Evolutionary conservation across 2,329 filamentous ascomycete species (phyloP).

Genomic region (Paramyrothecium sp.): DNA sequence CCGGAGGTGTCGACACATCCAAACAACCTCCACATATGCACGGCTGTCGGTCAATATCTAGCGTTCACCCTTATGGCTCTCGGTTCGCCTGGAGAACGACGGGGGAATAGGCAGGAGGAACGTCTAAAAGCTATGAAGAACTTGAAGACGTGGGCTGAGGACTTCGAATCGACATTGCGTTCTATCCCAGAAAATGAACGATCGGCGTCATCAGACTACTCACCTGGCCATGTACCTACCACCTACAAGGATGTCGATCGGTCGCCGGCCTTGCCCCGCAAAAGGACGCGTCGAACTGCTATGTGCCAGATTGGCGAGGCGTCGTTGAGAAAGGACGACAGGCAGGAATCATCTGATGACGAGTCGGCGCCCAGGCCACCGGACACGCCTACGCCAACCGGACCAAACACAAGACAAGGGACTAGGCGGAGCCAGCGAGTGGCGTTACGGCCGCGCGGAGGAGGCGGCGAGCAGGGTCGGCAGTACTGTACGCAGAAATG

Average conservation of each 20-base stretch:
- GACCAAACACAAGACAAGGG: slow-evolving; percentile 15
- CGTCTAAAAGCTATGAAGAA: too few relatives aligned
- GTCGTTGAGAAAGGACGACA: background rate
- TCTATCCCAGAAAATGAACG: too few relatives aligned
- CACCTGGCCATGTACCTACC: too few relatives aligned
- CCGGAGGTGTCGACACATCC: too few relatives aligned
- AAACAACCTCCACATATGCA: too few relatives aligned
- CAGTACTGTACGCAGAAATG: slow-evolving; percentile 11
- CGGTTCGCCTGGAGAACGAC: too few relatives aligned
- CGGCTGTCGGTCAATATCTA: too few relatives aligned
- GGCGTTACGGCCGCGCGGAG: background rate
- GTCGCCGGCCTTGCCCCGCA: slow-evolving; percentile 17
- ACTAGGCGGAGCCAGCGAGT: slow-evolving; percentile 10
- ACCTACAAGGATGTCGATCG: slow-evolving; percentile 10
- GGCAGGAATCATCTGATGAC: background rate
- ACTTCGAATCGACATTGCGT: too few relatives aligned
- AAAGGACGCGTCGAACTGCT: slow-evolving; percentile 25
- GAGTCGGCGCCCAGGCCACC: slow-evolving; percentile 2
- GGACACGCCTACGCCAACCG: slow-evolving; percentile 2
- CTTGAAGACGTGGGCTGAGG: too few relatives aligned
- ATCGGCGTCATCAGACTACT: too few relatives aligned
- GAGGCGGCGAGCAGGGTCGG: background rate
- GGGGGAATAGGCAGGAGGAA: too few relatives aligned
- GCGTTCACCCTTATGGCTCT: too few relatives aligned
- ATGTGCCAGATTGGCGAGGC: slow-evolving; percentile 5